phyloP scores from a whole-genome alignment of 495 filamentous ascomycete genomes.

The Daldinia grandis region DNA sequence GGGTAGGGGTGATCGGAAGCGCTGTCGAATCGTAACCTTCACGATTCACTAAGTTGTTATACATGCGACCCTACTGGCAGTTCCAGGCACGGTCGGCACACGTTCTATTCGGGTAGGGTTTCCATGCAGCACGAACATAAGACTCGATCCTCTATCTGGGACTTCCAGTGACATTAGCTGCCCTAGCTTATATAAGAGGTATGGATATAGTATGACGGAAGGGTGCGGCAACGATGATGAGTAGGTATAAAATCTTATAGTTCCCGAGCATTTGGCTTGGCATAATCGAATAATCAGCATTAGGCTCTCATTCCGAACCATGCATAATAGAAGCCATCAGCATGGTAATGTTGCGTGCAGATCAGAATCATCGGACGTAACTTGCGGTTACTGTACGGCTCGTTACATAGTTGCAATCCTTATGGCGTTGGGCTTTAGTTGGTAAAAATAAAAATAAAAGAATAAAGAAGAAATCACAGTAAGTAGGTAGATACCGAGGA shows the following conservation, averaged over 20 bases:
- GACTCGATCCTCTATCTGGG: not conserved
- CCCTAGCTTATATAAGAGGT: not conserved
- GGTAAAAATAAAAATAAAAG: too few relatives aligned
- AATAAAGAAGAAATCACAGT: not conserved
- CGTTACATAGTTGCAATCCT: not conserved
- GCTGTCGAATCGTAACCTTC: conserved; percentile 5
- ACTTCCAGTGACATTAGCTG: conserved; percentile 3
- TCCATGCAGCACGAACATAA: conserved; percentile 13
- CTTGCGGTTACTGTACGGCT: conserved; percentile 6
- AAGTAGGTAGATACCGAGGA: not conserved
- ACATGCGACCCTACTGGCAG: conserved; percentile 14
- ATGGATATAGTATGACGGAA: conserved; percentile 14
- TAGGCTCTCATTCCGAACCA: not conserved
- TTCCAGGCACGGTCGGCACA: conserved; percentile 11
- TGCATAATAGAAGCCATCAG: conserved; percentile 17
- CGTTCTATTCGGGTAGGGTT: conserved; percentile 14
- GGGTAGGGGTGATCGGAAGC: conserved; percentile 12
- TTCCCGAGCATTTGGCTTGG: not conserved
- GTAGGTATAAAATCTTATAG: not conserved
- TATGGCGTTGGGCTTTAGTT: too few relatives aligned
- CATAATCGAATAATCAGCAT: not conserved
- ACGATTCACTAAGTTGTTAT: conserved; percentile 2
- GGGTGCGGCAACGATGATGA: conserved; percentile 18
- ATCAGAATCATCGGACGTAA: conserved; percentile 33
- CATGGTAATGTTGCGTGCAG: conserved; percentile 25